Evolutionary conservation across 306 rosid genomes (phyloP).

Genomic region (Ceratonia siliqua): DNA sequence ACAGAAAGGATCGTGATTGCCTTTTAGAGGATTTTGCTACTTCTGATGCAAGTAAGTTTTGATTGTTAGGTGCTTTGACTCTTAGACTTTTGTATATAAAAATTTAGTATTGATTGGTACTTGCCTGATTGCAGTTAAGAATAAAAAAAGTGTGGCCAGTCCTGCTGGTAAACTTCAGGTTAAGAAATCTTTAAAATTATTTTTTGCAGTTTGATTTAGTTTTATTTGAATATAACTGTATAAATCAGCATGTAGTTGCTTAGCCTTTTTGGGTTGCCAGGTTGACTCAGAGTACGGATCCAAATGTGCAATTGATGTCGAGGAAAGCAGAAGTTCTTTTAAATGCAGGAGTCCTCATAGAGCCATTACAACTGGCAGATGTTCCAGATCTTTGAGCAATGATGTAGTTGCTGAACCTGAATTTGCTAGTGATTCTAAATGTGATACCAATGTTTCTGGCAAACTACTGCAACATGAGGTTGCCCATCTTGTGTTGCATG

Average conservation of each 20-base stretch:
- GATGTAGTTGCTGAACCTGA: conserved; percentile 43
- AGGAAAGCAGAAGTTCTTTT: conserved; percentile 79
- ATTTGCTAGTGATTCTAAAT: conserved; percentile 62
- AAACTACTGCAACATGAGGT: conserved; percentile 43
- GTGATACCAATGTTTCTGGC: conserved; percentile 46
- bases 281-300: conserved; percentile 50
- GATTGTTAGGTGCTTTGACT: conserved; percentile 33
- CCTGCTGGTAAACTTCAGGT: conserved; percentile 59
- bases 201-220: conserved; percentile 18
- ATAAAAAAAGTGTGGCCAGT: conserved; percentile 28
- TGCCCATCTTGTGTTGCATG: conserved; percentile 35
- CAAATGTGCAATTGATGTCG: conserved; percentile 48
- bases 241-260: conserved; percentile 25
- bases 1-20: conserved; percentile 38
- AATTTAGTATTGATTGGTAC: conserved; percentile 32
- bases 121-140: conserved; percentile 59
- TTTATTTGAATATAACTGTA: conserved; percentile 17
- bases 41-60: conserved; percentile 60
- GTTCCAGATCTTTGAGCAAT: conserved; percentile 53
- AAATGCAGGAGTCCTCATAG: conserved; percentile 50
- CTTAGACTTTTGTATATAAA: conserved; percentile 20
- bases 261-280: conserved; percentile 53
- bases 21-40: conserved; percentile 50
- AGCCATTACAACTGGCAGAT: conserved; percentile 42
- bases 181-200: conserved; percentile 23